Evolutionary conservation across 2,329 filamentous ascomycete species (phyloP).

Genomic region (Pseudocercospora crystallina): DNA sequence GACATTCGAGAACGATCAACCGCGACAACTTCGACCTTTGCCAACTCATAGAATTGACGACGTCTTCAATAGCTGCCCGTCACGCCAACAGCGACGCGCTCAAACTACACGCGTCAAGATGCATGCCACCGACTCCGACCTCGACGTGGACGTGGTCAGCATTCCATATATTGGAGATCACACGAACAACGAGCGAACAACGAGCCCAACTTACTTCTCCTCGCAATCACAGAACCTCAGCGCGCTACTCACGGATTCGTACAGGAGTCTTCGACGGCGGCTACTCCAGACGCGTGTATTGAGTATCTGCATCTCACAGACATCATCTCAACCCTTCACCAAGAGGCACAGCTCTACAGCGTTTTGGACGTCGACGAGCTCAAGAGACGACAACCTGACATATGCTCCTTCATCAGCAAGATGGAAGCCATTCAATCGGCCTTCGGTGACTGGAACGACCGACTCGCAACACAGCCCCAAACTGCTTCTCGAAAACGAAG

Average conservation of each 20-base stretch:
- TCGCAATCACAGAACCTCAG: constrained; percentile 13
- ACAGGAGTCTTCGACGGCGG: constrained; percentile 15
- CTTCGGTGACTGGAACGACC: constrained; percentile 4
- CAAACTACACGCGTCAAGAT: too few species aligned
- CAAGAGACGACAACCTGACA: constrained; percentile 6
- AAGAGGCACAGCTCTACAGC: constrained; percentile 18
- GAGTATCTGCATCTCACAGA: constrained; percentile 22
- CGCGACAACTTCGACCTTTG: too few species aligned
- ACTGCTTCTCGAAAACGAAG: neutral
- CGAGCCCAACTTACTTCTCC: neutral
- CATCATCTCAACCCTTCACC: constrained; percentile 16
- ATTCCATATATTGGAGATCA: too few species aligned
- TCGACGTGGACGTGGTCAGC: too few species aligned
- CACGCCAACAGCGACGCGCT: too few species aligned
- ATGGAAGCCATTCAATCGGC: constrained; percentile 14
- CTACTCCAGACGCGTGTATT: constrained; percentile 13
- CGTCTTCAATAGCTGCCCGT: too few species aligned
- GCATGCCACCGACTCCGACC: too few species aligned
- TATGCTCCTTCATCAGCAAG: constrained; percentile 8
- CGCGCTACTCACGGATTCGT: constrained; percentile 19
- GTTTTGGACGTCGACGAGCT: constrained; percentile 8
- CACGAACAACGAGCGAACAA: neutral
- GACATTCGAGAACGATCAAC: too few species aligned
- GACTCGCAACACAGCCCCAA: neutral
- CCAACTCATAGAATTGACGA: too few species aligned